phyloP scores from a whole-genome alignment of 2,329 filamentous ascomycete genomes.

The Bipolaris gigantea region DNA sequence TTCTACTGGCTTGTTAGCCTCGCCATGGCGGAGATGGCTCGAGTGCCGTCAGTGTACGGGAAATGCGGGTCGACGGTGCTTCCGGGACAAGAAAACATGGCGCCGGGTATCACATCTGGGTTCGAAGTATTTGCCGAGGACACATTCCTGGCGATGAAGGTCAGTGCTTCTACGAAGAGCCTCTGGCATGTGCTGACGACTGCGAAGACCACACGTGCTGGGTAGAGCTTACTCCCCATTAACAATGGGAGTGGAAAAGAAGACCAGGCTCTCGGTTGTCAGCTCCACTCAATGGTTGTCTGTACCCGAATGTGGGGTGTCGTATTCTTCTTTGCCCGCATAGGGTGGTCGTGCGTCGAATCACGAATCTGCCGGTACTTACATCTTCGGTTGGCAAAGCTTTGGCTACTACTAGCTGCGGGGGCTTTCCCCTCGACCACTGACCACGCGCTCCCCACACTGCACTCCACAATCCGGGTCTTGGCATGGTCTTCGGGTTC shows the following conservation, averaged over 20 bases:
- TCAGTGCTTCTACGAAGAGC: neutral
- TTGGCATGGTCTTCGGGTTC: constrained; percentile 15
- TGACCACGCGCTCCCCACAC: constrained; percentile 8
- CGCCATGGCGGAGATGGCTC: constrained; percentile 56
- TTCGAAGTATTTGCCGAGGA: constrained; percentile 50
- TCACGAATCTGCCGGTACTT: constrained; percentile 12
- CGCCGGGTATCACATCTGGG: constrained; percentile 48
- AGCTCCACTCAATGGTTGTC: neutral
- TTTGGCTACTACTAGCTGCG: constrained; percentile 8
- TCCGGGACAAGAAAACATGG: constrained; percentile 32
- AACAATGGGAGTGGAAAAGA: neutral
- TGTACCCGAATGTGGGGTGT: constrained; percentile 8
- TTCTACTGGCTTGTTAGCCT: constrained; percentile 24
- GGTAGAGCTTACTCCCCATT: constrained; percentile 4
- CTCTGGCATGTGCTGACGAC: neutral
- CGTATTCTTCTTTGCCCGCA: neutral
- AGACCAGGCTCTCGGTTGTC: neutral
- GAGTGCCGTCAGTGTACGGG: constrained; percentile 51
- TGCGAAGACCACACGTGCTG: constrained; percentile 10
- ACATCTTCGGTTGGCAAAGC: constrained; percentile 1
- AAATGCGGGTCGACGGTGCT: constrained; percentile 37
- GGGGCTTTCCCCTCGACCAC: constrained; percentile 5
- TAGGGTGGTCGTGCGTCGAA: constrained; percentile 7
- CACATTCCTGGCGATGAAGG: constrained; percentile 22
- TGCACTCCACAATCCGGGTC: constrained; percentile 17